These are phyloP conservation scores for Podaxis mareebaensis DNA, from an alignment of 768 basidiomycete genomes.

Conservation along the genomic window DNA sequence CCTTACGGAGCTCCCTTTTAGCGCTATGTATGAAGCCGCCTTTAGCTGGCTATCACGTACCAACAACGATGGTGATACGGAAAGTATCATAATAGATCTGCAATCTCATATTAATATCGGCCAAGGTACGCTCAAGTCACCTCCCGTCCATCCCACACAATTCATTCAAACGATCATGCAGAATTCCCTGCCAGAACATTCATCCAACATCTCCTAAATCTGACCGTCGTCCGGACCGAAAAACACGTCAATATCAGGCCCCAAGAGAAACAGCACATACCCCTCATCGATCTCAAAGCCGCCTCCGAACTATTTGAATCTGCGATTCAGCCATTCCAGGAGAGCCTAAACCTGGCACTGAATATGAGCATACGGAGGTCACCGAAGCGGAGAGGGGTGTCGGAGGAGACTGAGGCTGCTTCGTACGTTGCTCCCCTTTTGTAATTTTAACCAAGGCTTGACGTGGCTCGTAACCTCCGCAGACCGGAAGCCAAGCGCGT, in stretches of 20 bases:
- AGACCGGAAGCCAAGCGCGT: constrained; percentile 19
- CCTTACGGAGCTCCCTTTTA: constrained; percentile 19
- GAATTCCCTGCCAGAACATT: constrained; percentile 52
- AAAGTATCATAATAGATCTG: constrained; percentile 37
- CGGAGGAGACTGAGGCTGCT: constrained; percentile 37
- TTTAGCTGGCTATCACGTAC: constrained; percentile 40
- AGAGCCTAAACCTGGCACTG: constrained; percentile 37
- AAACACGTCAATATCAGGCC: constrained; percentile 18
- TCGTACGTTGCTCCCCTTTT: constrained; percentile 33
- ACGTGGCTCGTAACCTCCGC: background rate
- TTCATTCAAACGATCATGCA: constrained; percentile 16
- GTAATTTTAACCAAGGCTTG: constrained; percentile 1
- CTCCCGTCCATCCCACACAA: background rate
- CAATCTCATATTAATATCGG: constrained; percentile 46
- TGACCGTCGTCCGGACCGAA: constrained; percentile 36
- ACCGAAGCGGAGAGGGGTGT: constrained; percentile 46
- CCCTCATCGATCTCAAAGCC: constrained; percentile 32
- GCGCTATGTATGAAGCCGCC: constrained; percentile 41
- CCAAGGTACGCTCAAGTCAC: constrained; percentile 34
- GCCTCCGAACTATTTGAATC: constrained; percentile 33
- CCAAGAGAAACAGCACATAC: constrained; percentile 13
- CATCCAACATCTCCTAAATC: constrained; percentile 46
- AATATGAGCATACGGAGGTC: constrained; percentile 44
- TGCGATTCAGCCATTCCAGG: constrained; percentile 33
- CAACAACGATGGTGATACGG: constrained; percentile 29